Percentiles rank a stretch among this genome's conserved stretches.
Evolutionary conservation across 2,329 filamentous ascomycete genomes (phyloP).

Genomic region (Fusarium redolens): DNA sequence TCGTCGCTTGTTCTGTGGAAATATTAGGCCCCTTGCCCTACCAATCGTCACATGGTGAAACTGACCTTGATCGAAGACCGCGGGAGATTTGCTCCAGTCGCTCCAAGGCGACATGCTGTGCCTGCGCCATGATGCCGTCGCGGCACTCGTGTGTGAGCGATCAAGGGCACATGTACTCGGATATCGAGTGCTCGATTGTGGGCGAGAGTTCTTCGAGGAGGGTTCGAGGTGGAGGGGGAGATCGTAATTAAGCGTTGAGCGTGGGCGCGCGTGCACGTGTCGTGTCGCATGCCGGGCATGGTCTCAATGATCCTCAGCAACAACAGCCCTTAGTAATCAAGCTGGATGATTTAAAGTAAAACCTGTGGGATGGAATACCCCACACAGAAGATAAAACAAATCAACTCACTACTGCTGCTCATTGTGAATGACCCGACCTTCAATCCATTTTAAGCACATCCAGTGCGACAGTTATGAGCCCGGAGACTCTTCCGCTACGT

Average conservation of each 20-base stretch:
- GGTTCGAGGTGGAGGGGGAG: constrained; percentile 14
- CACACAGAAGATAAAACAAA: no score
- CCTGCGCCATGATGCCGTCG: constrained; percentile 54
- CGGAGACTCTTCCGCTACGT: no score
- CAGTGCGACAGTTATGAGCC: no score
- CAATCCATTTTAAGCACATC: no score
- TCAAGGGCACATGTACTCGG: constrained; percentile 47
- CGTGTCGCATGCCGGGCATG: no score
- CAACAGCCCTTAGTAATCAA: no score
- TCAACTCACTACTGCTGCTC: no score
- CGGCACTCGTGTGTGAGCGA: constrained; percentile 36
- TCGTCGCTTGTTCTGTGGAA: constrained; percentile 57
- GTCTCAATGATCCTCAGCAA: no score
- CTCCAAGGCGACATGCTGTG: constrained; percentile 65
- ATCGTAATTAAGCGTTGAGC: constrained; percentile 19
- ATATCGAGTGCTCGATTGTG: constrained; percentile 5
- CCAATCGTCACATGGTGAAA: neutral
- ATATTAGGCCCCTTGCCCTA: constrained; percentile 27
- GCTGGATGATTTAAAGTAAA: no score
- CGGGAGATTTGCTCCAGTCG: constrained; percentile 65
- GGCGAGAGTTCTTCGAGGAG: constrained; percentile 6
- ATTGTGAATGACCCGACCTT: no score
- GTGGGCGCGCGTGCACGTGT: constrained; percentile 31
- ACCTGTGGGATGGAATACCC: no score
- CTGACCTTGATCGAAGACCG: constrained; percentile 67